Conservation (phyloP, 2,329 filamentous ascomycete genomes). For the Colletotrichum gloeosporioides region DNA sequence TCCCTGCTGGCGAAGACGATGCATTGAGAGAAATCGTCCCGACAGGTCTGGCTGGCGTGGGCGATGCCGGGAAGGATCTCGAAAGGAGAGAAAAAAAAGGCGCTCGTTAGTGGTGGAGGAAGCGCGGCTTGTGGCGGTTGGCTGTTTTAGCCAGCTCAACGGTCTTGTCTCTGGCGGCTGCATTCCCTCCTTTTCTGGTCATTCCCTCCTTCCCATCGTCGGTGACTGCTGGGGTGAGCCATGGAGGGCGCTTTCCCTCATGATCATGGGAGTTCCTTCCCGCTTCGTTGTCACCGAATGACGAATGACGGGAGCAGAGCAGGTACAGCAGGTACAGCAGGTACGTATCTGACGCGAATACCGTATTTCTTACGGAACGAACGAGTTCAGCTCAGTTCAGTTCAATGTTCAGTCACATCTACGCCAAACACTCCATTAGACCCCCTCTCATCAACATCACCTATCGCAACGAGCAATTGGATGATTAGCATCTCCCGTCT, state of each 20-base stretch:
- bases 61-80: neutral
- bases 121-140: neutral
- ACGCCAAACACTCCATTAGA: neutral
- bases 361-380: neutral
- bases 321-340: neutral
- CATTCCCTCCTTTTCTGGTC: neutral
- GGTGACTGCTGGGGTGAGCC: neutral
- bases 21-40: neutral
- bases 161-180: neutral
- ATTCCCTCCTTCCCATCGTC: neutral
- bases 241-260: neutral
- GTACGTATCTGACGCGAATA: neutral
- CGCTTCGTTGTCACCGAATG: neutral
- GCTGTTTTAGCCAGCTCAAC: neutral
- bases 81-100: neutral
- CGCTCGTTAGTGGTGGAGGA: neutral
- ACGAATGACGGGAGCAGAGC: neutral
- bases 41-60: neutral
- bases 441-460: neutral
- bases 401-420: neutral
- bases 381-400: neutral
- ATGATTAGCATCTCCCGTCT: neutral
- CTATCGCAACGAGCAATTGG: neutral
- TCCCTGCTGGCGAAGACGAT: neutral
- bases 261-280: neutral